Percentiles rank a stretch among this genome's conserved stretches.
Conservation (phyloP, 2,329 filamentous ascomycete genomes). For the Pyrenochaeta sp. region DNA sequence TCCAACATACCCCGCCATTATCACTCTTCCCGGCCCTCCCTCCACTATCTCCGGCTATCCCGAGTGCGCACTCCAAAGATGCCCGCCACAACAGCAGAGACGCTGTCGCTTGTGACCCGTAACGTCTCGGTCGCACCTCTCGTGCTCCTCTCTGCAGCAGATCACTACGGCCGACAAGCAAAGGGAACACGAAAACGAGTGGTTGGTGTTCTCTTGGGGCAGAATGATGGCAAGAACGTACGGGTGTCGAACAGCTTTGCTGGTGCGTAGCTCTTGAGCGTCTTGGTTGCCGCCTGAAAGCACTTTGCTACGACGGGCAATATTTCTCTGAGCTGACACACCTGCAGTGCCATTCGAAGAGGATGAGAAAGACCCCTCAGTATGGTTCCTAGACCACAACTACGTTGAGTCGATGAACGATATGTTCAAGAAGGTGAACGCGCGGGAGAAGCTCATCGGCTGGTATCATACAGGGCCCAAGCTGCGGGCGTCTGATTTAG, state of each 20-base stretch:
- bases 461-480: constrained; percentile 99
- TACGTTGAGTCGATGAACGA: constrained; percentile 99
- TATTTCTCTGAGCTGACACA: constrained; percentile 28
- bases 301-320: constrained; percentile 6
- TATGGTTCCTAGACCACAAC: constrained; percentile 99
- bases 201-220: constrained; percentile 91
- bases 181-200: constrained; percentile 90
- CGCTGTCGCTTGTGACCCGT: constrained; percentile 90
- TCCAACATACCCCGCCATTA: constrained; percentile 20
- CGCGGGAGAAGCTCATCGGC: constrained; percentile 96
- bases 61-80: constrained; percentile 59
- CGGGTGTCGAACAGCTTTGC: constrained; percentile 99
- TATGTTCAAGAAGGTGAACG: constrained; percentile 99
- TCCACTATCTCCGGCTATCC: constrained; percentile 8
- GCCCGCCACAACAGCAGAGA: constrained; percentile 97
- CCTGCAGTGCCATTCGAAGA: constrained; percentile 92
- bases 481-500: constrained; percentile 92
- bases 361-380: constrained; percentile 96
- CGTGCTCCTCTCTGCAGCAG: constrained; percentile 95
- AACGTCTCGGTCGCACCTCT: constrained; percentile 97
- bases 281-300: constrained; percentile 22
- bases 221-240: constrained; percentile 96
- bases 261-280: constrained; percentile 64
- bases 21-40: constrained; percentile 8
- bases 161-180: constrained; percentile 95